Base-by-base conservation (phyloP, 2,329 filamentous ascomycete species). In the Tolypocladium paradoxum region DNA sequence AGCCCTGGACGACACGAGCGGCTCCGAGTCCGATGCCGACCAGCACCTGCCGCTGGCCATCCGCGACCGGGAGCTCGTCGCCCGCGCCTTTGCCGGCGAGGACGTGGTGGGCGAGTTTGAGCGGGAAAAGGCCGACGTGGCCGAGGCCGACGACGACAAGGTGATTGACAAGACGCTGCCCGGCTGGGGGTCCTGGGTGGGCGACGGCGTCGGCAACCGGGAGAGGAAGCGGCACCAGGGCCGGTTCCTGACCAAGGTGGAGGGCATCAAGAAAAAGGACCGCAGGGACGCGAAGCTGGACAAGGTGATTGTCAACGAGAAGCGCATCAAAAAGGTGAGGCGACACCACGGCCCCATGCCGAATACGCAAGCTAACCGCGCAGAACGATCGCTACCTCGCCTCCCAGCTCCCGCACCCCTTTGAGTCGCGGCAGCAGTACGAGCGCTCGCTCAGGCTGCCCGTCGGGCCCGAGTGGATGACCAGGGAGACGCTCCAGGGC, bases 101-200 rank as follows among this genome's bases (percentile, higher is more conserved):
- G 88, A 96, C 65, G 88, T 95, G 1, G 83, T 87, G 9, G 81
- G 81, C 47, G 84, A 90, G 38, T 99, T 97, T 65, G 81, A 82
- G 54, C 77, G 77, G 37, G 91, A 97, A 65, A 97, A 97, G 72
- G 78, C 76, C 18, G 81, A 82, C 49, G 75, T 81, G 1, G 81
- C 83, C 20, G 78, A 81, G 33, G 87, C 88, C 20, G 90, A 96
- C 68, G 90, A 87, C 60, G 88, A 95, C 64, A 87, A 93, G 69
- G 74, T 89, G 53, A 72, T 90, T 33, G 90, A 92, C 66, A 87
- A 86, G 59, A 87, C 88, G n/a, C 77, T 99, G 6, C 90, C 90
- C 0, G 93, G 93, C 47, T 99, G 93, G 93, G 93, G 93, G 58
- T 84, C 78, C 63, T 96, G 93, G 93, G 81, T 87, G 6, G 93